Evolutionary conservation across 495 filamentous ascomycete species (phyloP), one percentile per base, ranked within the genome.

Genomic region (Neurospora sp.): DNA sequence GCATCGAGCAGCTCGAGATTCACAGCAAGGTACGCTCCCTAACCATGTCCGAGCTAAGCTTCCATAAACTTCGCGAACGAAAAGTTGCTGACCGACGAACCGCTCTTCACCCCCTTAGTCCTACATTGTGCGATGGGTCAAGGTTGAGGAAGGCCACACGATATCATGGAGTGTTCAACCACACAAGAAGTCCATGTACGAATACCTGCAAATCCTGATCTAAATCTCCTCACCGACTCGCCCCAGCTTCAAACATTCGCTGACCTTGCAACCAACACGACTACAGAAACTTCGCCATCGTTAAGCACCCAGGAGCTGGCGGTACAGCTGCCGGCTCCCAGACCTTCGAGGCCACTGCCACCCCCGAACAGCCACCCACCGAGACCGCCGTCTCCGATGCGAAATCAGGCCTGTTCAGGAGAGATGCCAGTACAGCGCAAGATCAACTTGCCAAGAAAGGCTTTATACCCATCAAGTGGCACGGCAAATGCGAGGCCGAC

Each of bases 131-230:
- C 93, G 96, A 77, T 99, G 96, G 96, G 92, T 98, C 74, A 89
- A 92, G 77, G 95, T 98, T 72, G 90, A 93, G 69, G 90, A 90
- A 72, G 90, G 89, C 69, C 91, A 97, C 79, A 97, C 96, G 73
- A 96, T 99, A 77, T 97, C 94, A 7, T 99, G 96, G 96, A 97
- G 93, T 78, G 89, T 98, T 35, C 93, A 98, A 77, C 96, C 96
- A 8, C 93, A 98, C 79, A 97, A 95, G 85, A 97, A 97, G 82
- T 97, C 94, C 35, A 90, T 99, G 89, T 90, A 80, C 76, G 81
- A 53, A 46, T 40, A 14, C 35, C 61, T 59, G 8, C 35, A 65
- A 46, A 68, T n/a, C 35, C 35, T 6, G 35, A 0, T 0, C 35
- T 35, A 35, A 35, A 35, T 35, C 35, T 41, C 37, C 39, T 42